These are phyloP conservation scores for Cordyceps militaris DNA, from an alignment of 2,329 filamentous ascomycete genomes.

Conservation along the genomic window DNA sequence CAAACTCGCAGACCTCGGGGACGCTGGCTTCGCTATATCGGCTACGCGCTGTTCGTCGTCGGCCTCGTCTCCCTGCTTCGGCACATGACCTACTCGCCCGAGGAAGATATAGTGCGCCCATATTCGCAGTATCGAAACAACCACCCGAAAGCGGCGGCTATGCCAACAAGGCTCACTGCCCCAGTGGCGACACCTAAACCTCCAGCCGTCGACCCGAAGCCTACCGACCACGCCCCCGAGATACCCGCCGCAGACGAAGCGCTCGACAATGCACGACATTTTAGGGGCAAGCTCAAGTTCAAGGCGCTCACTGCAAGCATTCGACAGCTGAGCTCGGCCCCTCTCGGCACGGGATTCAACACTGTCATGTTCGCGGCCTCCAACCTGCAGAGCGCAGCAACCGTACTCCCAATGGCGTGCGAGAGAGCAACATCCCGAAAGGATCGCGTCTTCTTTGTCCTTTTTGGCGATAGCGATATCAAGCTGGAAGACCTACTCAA, in stretches of 20 bases:
- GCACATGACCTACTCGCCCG: background rate
- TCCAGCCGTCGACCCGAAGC: background rate
- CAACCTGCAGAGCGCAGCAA: conserved; percentile 63
- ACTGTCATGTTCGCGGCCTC: conserved; percentile 77
- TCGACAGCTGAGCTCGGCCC: conserved; percentile 17
- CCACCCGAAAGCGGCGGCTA: background rate
- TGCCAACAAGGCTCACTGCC: conserved; percentile 9
- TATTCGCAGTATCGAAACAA: conserved; percentile 2
- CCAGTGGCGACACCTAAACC: background rate
- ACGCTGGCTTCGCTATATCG: conserved; percentile 45
- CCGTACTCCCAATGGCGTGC: conserved; percentile 75
- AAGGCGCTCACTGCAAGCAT: conserved; percentile 57
- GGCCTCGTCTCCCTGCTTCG: conserved; percentile 56
- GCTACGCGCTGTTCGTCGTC: conserved; percentile 39
- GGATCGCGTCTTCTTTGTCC: conserved; percentile 73
- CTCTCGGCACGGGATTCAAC: conserved; percentile 46
- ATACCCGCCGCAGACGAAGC: conserved; percentile 26
- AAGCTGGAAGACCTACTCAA: conserved; percentile 60
- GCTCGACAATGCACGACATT: conserved; percentile 48
- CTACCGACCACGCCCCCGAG: conserved; percentile 13
- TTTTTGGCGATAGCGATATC: conserved; percentile 69
- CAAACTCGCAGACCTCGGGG: conserved; percentile 40
- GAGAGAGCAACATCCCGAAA: conserved; percentile 66
- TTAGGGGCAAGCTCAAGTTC: conserved; percentile 65
- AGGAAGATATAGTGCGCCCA: conserved; percentile 10